Conservation (phyloP, 177 flowering plant genomes). For the Vitis hybrid region DNA sequence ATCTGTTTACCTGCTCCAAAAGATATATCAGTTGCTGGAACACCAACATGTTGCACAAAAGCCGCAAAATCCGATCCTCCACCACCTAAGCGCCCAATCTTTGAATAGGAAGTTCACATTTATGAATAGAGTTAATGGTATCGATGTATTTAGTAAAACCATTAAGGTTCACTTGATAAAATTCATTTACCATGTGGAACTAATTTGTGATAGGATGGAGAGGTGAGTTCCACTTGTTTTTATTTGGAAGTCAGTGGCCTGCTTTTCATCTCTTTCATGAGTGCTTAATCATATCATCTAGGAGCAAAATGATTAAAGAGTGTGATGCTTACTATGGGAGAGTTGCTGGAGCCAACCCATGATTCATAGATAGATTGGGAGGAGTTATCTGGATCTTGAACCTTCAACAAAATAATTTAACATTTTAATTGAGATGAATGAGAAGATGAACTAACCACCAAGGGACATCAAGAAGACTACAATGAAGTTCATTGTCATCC, state of each 20-base stretch:
- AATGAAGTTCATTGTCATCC: background rate
- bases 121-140: background rate
- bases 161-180: background rate
- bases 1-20: conserved; percentile 53
- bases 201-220: background rate
- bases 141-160: background rate
- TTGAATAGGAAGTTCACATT: conserved; percentile 1
- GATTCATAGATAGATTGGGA: conserved; percentile 62
- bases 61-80: conserved; percentile 73
- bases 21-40: conserved; percentile 58
- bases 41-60: conserved; percentile 73
- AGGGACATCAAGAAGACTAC: background rate
- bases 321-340: conserved; percentile 39
- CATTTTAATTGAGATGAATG: background rate
- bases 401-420: conserved; percentile 38
- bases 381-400: conserved; percentile 71
- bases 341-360: conserved; percentile 43
- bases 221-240: conserved; percentile 1
- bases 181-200: background rate
- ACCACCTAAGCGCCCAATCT: conserved; percentile 64
- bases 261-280: background rate
- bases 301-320: background rate
- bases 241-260: background rate
- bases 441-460: background rate
- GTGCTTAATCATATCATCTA: background rate